These are phyloP conservation scores for Macaranga tanarius DNA, from an alignment of 441 rosid genomes.

Conservation along the genomic window DNA sequence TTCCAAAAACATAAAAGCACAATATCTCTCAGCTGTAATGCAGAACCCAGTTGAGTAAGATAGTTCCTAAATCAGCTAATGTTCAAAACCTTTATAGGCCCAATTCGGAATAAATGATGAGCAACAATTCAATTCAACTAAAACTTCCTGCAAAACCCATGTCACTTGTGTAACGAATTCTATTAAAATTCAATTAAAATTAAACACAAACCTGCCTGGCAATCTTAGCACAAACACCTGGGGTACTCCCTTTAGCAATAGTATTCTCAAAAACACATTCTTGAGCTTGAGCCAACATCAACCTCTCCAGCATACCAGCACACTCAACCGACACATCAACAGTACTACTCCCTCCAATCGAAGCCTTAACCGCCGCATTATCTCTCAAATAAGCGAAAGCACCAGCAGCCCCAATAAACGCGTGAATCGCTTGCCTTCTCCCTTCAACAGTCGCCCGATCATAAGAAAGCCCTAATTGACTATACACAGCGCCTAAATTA, in stretches of 20 bases:
- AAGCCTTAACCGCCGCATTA: slow-evolving; percentile 69
- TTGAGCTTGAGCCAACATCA: slow-evolving; percentile 96
- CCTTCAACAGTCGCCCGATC: slow-evolving; percentile 85
- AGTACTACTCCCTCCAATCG: slow-evolving; percentile 66
- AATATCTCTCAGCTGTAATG: too few species aligned
- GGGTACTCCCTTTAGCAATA: slow-evolving; percentile 91
- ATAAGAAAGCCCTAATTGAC: slow-evolving; percentile 79
- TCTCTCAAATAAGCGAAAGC: slow-evolving; percentile 73
- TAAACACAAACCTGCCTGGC: slow-evolving; percentile 67
- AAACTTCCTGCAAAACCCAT: not conserved
- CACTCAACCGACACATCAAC: slow-evolving; percentile 85
- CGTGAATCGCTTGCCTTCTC: slow-evolving; percentile 80
- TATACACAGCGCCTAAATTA: slow-evolving; percentile 75
- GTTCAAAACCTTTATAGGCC: too few species aligned
- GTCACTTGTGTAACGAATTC: too few species aligned
- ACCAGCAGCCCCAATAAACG: slow-evolving; percentile 86
- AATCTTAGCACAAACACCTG: slow-evolving; percentile 95
- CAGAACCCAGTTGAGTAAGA: too few species aligned
- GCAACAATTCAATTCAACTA: not conserved
- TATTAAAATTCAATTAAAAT: not conserved
- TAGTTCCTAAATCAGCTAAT: too few species aligned
- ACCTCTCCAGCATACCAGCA: slow-evolving; percentile 84
- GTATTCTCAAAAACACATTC: slow-evolving; percentile 97
- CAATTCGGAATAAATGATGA: too few species aligned
- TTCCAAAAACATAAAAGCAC: too few species aligned